These are phyloP conservation scores for Neckera pumila DNA, from an alignment of 225 moss, liverwort and hornwort genomes.

Conservation along the genomic window DNA sequence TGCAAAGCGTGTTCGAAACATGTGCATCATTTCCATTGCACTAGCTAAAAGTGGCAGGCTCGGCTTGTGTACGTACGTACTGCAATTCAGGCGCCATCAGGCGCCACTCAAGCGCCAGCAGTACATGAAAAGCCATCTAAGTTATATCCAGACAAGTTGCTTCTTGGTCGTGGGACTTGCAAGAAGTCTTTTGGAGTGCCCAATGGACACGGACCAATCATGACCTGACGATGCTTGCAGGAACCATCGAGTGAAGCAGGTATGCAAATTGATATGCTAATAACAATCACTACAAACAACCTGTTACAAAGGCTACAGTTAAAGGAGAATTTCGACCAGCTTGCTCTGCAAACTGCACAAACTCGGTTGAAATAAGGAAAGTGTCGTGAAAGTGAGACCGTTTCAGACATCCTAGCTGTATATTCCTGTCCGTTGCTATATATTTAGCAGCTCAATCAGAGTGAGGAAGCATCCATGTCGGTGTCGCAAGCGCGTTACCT, in stretches of 20 bases:
- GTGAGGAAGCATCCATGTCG: neutral
- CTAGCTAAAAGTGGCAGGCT: neutral
- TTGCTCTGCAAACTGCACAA: neutral
- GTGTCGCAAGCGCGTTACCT: neutral
- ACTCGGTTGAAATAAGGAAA: neutral
- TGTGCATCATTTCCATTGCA: neutral
- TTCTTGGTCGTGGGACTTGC: neutral
- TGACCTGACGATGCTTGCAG: neutral
- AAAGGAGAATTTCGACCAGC: neutral
- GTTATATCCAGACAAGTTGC: neutral
- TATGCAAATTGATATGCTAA: neutral
- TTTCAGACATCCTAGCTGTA: neutral
- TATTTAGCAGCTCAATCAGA: neutral
- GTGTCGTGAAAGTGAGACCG: neutral
- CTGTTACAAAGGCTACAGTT: neutral
- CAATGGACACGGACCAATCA: neutral
- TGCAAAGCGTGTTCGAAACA: neutral
- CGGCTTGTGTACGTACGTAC: no score
- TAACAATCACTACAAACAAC: neutral
- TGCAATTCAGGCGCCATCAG: neutral
- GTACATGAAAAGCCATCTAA: neutral
- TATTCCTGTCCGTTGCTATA: neutral
- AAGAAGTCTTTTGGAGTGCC: neutral
- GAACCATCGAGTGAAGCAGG: neutral
- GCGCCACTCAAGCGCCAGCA: neutral